phyloP scores from a whole-genome alignment of 2,329 filamentous ascomycete genomes.

The Aaosphaeria arxii region DNA sequence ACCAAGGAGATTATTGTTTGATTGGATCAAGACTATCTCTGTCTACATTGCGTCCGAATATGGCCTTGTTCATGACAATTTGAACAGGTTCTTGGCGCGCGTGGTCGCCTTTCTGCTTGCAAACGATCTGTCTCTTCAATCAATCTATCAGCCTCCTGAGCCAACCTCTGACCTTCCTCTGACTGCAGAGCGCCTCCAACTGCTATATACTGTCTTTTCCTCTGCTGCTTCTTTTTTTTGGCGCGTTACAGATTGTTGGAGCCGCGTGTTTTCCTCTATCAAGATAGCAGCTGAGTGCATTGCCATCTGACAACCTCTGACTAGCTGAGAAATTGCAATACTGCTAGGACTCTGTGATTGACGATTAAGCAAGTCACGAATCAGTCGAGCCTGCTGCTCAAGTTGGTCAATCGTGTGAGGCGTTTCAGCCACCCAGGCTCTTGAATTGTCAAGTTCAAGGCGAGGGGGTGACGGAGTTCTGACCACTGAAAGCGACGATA shows the following conservation, averaged over 20 bases:
- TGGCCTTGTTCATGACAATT: background rate
- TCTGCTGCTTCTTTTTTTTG: constrained; percentile 1
- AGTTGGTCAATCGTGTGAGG: constrained; percentile 14
- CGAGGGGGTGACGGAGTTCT: constrained; percentile 13
- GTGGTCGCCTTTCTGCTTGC: background rate
- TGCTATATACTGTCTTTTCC: constrained; percentile 5
- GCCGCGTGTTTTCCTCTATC: background rate
- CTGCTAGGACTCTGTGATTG: constrained; percentile 14
- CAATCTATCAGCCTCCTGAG: background rate
- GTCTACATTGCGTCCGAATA: background rate
- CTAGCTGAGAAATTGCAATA: constrained; percentile 11
- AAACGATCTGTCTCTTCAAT: background rate
- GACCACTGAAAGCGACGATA: constrained; percentile 10
- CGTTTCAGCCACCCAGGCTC: constrained; percentile 13
- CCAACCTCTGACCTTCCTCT: constrained; percentile 2
- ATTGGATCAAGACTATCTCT: background rate
- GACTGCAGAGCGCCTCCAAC: constrained; percentile 4
- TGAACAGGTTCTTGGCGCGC: background rate
- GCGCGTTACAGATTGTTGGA: background rate
- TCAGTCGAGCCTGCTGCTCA: constrained; percentile 14
- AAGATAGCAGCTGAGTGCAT: constrained; percentile 1
- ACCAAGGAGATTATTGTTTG: too few species aligned
- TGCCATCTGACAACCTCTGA: constrained; percentile 11
- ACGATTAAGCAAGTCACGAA: constrained; percentile 8
- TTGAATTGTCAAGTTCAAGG: constrained; percentile 1